These are phyloP conservation scores for Nothophytophthora sp. DNA, from an alignment of 352 stramenopile genomes.

Conservation along the genomic window DNA sequence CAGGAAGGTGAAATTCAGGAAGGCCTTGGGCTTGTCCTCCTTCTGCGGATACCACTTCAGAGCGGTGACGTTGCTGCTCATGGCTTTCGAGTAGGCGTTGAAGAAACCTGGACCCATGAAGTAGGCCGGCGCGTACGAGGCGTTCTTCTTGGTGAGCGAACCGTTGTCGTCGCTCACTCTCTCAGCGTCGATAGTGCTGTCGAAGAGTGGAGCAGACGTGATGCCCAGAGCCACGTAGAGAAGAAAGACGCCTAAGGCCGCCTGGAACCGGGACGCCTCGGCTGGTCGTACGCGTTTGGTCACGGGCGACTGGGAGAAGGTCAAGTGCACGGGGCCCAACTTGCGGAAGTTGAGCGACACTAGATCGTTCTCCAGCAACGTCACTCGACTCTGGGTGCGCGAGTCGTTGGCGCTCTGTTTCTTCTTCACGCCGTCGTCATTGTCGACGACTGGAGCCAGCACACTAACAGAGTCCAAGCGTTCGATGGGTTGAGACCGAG, in stretches of 20 bases:
- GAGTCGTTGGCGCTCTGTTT: too few relatives aligned
- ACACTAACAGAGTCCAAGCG: too few relatives aligned
- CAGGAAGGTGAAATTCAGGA: constrained; percentile 33
- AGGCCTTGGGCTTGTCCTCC: constrained; percentile 24
- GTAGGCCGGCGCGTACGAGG: constrained; percentile 33
- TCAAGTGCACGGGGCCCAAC: constrained; percentile 12
- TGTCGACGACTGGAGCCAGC: too few relatives aligned
- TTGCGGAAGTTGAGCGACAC: constrained; percentile 24
- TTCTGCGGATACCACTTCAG: constrained; percentile 34
- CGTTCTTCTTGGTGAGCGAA: constrained; percentile 34
- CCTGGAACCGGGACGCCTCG: constrained; percentile 13
- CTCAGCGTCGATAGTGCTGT: constrained; percentile 34
- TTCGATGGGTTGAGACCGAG: too few relatives aligned
- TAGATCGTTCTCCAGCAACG: constrained; percentile 24
- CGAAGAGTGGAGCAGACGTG: constrained; percentile 31
- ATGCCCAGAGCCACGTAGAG: constrained; percentile 33
- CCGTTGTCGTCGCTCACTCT: constrained; percentile 29
- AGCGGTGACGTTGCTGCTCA: constrained; percentile 25
- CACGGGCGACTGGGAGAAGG: neutral
- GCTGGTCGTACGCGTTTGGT: constrained; percentile 6
- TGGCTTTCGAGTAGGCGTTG: constrained; percentile 14
- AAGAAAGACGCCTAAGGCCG: constrained; percentile 24
- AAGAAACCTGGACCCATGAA: constrained; percentile 30
- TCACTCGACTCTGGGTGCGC: constrained; percentile 12
- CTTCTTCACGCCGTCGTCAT: too few relatives aligned